Percentiles rank a stretch among this genome's conserved stretches.
Conservation (phyloP, 2,329 filamentous ascomycete genomes). For the Samsoniella hepiali region DNA sequence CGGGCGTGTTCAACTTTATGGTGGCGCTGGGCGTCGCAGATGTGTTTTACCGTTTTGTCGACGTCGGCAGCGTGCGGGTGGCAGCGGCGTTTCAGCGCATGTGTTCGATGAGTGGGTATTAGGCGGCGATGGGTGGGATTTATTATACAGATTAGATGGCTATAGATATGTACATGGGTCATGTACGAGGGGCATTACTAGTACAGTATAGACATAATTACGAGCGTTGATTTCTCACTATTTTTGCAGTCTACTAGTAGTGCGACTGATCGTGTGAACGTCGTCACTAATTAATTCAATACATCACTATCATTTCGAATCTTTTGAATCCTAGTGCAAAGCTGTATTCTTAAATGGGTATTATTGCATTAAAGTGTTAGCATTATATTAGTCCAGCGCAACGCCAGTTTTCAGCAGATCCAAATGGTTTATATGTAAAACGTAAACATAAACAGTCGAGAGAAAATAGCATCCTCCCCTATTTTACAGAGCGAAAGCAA, state of each 20-base stretch:
- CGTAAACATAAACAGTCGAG: background rate
- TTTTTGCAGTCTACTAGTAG: no score
- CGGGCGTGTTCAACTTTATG: background rate
- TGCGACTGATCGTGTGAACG: no score
- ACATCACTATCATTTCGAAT: no score
- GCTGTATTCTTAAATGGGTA: background rate
- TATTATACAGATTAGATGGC: background rate
- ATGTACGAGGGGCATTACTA: background rate
- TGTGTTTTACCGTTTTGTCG: slow-evolving; percentile 13
- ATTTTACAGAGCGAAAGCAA: slow-evolving; percentile 4
- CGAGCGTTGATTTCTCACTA: background rate
- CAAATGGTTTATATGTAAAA: background rate
- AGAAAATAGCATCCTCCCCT: background rate
- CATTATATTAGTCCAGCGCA: background rate
- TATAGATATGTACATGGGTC: background rate
- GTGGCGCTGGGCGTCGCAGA: slow-evolving; percentile 8
- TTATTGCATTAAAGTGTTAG: slow-evolving; percentile 6
- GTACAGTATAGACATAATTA: background rate
- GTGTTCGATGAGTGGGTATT: background rate
- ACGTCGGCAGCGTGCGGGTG: slow-evolving; percentile 8
- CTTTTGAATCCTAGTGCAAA: no score
- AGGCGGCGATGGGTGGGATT: background rate
- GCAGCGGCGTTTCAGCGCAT: slow-evolving; percentile 11
- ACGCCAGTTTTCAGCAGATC: background rate
- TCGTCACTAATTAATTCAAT: no score